Base-by-base conservation (phyloP, 495 filamentous ascomycete genomes). In the Aspergillus baeticus region DNA sequence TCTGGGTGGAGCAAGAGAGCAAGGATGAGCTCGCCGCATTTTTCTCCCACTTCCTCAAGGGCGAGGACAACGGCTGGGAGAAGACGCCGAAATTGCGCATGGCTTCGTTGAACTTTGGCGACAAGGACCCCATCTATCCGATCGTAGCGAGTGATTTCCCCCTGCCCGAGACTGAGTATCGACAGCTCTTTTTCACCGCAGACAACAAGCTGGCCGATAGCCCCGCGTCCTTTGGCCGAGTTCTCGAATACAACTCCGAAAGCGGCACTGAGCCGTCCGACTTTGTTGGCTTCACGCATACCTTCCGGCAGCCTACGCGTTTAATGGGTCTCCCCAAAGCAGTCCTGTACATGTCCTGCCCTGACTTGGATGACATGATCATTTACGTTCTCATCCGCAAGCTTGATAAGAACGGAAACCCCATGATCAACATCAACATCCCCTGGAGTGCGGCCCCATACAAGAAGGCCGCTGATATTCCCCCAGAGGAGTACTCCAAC, bases 361-460 rank as follows among this genome's bases (percentile, higher is more conserved):
- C 68, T 0, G 62, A 70, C 13, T 52, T 58, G 2, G 68, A 79
- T 39, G 75, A 79, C 42, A 67, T 78, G 43, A 64, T 67, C 21
- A 69, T 75, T 2, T 75, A 70, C 47, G 62, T 77, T 6, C 60
- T 67, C 10, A 38, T 77, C 1, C 71, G 72, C 0, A 79, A 79
- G 61, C 55, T 60, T 5, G 68, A 70, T 45, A 63, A 60, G 21
- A 53, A 64, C 38, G 73, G 75, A 3, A 70, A 72, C 18, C 20
- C 61, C 2, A 41, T 77, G 5, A 56, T 67, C 52, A 62, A 68
- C 39, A 51, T 72, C 10, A 74, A 75, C 51, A 64, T 78, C 46
- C 69, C 73, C 10, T 60, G 64, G 8, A 26, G 56, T 17, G 62
- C 62, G 7, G 64, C 66, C 0, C 69, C 61, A 0, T 51, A 66